Evolutionary conservation across 257 asterid genomes (phyloP).

Genomic region (Solanum chiquidenum): DNA sequence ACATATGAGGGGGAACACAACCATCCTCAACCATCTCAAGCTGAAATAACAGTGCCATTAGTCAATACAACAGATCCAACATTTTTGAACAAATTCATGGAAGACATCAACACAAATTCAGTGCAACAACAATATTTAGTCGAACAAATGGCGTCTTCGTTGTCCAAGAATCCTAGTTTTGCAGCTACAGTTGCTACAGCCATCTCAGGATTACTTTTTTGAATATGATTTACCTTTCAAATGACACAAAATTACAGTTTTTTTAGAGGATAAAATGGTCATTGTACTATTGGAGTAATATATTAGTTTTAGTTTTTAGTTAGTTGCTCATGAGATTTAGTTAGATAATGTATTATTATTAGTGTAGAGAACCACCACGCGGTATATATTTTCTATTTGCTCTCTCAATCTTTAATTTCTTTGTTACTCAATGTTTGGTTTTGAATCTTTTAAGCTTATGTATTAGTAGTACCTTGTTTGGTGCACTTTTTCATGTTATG

Average conservation of each 20-base stretch:
- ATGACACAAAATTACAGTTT: background rate
- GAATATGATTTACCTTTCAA: background rate
- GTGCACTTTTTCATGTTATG: too few species aligned
- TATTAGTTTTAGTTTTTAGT: background rate
- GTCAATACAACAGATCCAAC: conserved; percentile 4
- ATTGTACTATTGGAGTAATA: background rate
- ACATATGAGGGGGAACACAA: conserved; percentile 72
- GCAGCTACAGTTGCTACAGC: conserved; percentile 64
- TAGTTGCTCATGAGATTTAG: background rate
- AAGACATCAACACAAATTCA: conserved; percentile 8
- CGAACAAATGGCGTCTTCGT: conserved; percentile 52
- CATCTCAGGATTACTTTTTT: conserved; percentile 22
- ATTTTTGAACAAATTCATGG: conserved; percentile 11
- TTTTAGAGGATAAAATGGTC: background rate
- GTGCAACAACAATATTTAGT: conserved; percentile 28
- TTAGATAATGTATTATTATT: background rate
- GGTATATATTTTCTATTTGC: background rate
- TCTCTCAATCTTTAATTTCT: background rate
- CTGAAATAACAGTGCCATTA: conserved; percentile 11
- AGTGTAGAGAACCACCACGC: background rate
- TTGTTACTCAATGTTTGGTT: too few species aligned
- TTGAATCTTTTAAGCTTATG: too few species aligned
- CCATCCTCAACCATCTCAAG: conserved; percentile 34
- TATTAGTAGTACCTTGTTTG: too few species aligned
- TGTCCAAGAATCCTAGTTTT: conserved; percentile 52